Evolutionary conservation across 176 grass and related monocot genomes (phyloP).

Genomic region (Cenchrus americanus): DNA sequence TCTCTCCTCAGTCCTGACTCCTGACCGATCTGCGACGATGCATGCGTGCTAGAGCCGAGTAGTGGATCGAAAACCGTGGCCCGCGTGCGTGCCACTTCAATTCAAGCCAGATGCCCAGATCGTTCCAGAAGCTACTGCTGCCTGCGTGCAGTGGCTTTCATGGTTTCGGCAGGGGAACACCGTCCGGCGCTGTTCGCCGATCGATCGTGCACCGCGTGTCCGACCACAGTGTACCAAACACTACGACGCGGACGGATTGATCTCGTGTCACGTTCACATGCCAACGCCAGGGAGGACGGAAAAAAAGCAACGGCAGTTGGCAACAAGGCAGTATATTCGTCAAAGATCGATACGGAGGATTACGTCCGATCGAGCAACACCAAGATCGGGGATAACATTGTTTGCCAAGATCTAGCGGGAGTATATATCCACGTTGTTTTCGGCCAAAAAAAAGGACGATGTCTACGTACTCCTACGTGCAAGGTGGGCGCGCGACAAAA

Average conservation of each 20-base stretch:
- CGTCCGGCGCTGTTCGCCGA: background rate
- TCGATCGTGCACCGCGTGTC: background rate
- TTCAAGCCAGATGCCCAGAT: background rate
- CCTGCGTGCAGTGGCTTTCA: background rate
- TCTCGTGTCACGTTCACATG: background rate
- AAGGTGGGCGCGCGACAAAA: slow-evolving; percentile 9
- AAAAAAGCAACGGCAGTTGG: background rate
- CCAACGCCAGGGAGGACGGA: background rate
- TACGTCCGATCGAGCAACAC: background rate
- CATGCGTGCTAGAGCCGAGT: too few species aligned
- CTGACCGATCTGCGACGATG: background rate
- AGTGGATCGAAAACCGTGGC: background rate
- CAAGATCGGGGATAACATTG: background rate
- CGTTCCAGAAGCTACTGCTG: background rate
- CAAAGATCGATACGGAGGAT: background rate
- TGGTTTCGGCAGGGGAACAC: background rate
- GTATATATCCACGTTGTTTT: background rate
- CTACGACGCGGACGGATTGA: background rate
- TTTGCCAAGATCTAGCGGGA: background rate
- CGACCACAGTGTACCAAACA: background rate
- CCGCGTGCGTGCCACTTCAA: too few species aligned
- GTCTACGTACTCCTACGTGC: too few species aligned
- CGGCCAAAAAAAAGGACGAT: background rate
- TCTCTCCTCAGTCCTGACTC: background rate
- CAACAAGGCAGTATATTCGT: background rate